phyloP scores from a whole-genome alignment of 257 asterid genomes.

The Forsythia suspensa region DNA sequence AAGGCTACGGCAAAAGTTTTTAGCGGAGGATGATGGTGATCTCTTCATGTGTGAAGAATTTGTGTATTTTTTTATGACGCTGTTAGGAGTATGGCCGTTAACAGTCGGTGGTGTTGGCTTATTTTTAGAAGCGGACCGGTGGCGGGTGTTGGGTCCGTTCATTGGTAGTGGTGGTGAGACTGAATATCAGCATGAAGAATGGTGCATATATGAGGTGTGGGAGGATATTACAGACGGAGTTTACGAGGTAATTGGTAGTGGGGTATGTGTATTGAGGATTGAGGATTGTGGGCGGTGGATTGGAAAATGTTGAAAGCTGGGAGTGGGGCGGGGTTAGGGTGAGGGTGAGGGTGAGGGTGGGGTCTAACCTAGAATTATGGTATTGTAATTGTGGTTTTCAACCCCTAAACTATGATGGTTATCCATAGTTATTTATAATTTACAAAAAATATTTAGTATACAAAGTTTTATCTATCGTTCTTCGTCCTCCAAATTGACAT shows the following conservation, averaged over 20 bases:
- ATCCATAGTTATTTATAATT: too few species aligned
- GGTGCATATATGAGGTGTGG: not conserved
- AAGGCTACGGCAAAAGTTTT: not conserved
- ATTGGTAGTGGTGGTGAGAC: conserved; percentile 21
- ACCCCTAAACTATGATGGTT: too few species aligned
- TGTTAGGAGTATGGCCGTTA: conserved; percentile 28
- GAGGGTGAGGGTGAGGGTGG: too few species aligned
- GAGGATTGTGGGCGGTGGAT: conserved; percentile 24
- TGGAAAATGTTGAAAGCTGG: conserved; percentile 14
- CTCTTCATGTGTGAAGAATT: conserved; percentile 34
- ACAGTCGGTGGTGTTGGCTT: conserved; percentile 14
- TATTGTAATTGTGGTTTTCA: too few species aligned
- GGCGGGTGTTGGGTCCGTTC: conserved; percentile 42
- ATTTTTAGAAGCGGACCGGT: conserved; percentile 28
- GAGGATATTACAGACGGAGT: conserved; percentile 27
- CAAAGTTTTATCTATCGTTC: too few species aligned
- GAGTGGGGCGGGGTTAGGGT: not conserved
- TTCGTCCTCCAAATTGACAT: too few species aligned
- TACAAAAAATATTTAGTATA: too few species aligned
- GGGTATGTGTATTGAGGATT: conserved; percentile 5
- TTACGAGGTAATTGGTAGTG: conserved; percentile 20
- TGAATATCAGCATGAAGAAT: conserved; percentile 10
- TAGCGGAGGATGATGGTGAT: not conserved
- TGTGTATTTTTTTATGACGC: not conserved
- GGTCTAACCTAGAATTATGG: too few species aligned